phyloP scores from a whole-genome alignment of 371 early-diverging fungal genomes.

The Apophysomyces sp. region DNA sequence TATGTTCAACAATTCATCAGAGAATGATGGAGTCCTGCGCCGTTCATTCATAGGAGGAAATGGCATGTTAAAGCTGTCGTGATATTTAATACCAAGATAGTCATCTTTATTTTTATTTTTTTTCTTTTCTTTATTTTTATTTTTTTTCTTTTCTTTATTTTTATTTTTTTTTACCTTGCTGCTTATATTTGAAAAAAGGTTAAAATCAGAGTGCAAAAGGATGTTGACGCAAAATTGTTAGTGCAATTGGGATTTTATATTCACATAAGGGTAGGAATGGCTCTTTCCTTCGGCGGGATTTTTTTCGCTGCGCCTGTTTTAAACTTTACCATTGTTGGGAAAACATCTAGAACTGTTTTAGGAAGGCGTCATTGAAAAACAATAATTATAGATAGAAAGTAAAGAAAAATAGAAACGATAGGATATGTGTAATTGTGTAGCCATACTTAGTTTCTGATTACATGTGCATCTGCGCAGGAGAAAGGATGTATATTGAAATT shows the following conservation, averaged over 20 bases:
- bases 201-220: not conserved
- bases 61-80: not conserved
- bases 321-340: constrained; percentile 1
- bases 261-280: not conserved
- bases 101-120: no score
- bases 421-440: not conserved
- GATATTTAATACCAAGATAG: not conserved
- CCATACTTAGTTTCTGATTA: not conserved
- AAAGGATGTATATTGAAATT: not conserved
- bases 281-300: not conserved
- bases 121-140: no score
- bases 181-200: not conserved
- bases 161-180: not conserved
- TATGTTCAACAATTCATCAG: not conserved
- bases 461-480: not conserved
- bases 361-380: no score
- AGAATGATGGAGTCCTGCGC: not conserved
- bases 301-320: not conserved
- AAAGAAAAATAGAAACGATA: not conserved
- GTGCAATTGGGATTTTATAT: not conserved
- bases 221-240: not conserved
- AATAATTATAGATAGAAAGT: not conserved
- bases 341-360: not conserved
- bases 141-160: no score
- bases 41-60: not conserved